Conservation (phyloP, 176 grass and related monocot genomes). For the Alopecurus myosuroides region DNA sequence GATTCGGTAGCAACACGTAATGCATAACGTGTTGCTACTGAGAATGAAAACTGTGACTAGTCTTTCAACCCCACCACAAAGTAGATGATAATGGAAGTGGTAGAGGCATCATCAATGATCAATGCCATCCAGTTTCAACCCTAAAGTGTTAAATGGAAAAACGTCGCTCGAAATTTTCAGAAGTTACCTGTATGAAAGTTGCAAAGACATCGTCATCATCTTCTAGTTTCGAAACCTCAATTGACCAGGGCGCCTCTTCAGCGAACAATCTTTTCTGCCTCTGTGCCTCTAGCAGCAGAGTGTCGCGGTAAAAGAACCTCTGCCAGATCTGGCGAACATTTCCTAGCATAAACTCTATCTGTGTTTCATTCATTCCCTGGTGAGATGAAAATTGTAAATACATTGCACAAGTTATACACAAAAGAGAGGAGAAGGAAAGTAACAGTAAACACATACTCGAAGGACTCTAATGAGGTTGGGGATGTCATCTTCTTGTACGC, state of each 20-base stretch:
- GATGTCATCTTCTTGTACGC: constrained; percentile 86
- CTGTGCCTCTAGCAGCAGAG: constrained; percentile 79
- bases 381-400: constrained; percentile 22
- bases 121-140: not conserved
- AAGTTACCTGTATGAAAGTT: constrained; percentile 86
- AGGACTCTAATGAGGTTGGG: constrained; percentile 69
- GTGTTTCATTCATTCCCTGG: constrained; percentile 68
- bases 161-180: not conserved
- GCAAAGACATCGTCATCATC: constrained; percentile 76
- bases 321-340: constrained; percentile 83
- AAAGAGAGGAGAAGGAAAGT: not conserved
- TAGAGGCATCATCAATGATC: not conserved
- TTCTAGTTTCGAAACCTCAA: constrained; percentile 77
- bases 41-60: not conserved
- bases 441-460: constrained; percentile 29
- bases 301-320: constrained; percentile 85
- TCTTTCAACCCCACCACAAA: not conserved
- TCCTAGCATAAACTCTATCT: constrained; percentile 83
- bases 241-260: constrained; percentile 68
- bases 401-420: not conserved
- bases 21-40: not conserved
- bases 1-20: not conserved
- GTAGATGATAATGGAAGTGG: not conserved
- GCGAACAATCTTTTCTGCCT: constrained; percentile 67
- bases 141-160: not conserved